Percentiles rank a stretch among this genome's conserved stretches.
Evolutionary conservation across 2,329 filamentous ascomycete genomes (phyloP).

Genomic region (Calonectria honghensis): DNA sequence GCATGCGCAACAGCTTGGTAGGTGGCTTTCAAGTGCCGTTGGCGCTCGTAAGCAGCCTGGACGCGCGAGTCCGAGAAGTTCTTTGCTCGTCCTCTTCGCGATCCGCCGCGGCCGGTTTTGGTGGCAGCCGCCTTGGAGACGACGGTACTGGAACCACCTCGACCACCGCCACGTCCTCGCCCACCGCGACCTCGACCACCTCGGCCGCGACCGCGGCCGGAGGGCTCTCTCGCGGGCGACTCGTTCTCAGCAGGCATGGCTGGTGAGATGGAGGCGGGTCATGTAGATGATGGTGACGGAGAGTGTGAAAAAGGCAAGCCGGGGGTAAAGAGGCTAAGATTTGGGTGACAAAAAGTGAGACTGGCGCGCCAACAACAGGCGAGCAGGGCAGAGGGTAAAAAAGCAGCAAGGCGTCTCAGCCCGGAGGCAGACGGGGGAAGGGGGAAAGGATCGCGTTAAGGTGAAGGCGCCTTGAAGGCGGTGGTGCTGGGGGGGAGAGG

Average conservation of each 20-base stretch:
- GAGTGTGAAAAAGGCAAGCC: conserved; percentile 44
- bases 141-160: conserved; percentile 56
- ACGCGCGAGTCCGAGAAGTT: conserved; percentile 72
- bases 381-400: conserved; percentile 27
- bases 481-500: conserved; percentile 19
- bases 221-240: conserved; percentile 61
- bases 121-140: conserved; percentile 58
- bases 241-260: conserved; percentile 63
- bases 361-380: conserved; percentile 36
- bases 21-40: conserved; percentile 79
- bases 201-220: conserved; percentile 61
- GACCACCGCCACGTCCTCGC: conserved; percentile 57
- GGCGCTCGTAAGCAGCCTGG: conserved; percentile 77
- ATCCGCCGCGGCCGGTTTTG: conserved; percentile 63
- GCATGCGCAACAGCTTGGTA: conserved; percentile 78
- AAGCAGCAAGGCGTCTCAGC: conserved; percentile 25
- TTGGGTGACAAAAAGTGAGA: conserved; percentile 43
- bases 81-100: conserved; percentile 72
- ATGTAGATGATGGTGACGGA: conserved; percentile 54
- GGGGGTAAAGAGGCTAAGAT: conserved; percentile 42
- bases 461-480: conserved; percentile 17
- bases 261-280: conserved; percentile 54
- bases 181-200: conserved; percentile 58
- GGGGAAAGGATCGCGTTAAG: conserved; percentile 27
- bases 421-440: conserved; percentile 25